These are phyloP conservation scores for Barnettozyma wickerhamii DNA, from an alignment of 805 yeast species.

Conservation along the genomic window DNA sequence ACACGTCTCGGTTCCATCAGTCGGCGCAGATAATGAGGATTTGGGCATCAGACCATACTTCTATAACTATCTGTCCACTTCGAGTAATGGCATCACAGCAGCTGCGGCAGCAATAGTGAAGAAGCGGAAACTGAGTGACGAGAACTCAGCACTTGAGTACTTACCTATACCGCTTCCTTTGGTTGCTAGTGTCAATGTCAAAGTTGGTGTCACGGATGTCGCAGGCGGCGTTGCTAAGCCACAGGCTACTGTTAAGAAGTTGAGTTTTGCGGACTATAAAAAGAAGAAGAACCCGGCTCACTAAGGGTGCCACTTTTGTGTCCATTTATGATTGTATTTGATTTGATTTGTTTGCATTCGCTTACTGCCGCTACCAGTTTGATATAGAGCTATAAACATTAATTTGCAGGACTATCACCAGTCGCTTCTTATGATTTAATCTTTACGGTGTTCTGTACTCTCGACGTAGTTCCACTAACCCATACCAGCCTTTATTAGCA, in stretches of 20 bases:
- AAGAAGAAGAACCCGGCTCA: conserved; percentile 38
- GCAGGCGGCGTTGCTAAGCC: conserved; percentile 3
- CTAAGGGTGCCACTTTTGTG: neutral
- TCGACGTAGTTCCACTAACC: too few relatives aligned
- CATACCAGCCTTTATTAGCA: too few relatives aligned
- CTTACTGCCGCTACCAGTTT: too few relatives aligned
- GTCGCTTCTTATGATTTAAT: too few relatives aligned
- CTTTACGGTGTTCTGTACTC: too few relatives aligned
- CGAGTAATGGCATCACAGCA: neutral
- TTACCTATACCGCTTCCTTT: conserved; percentile 27
- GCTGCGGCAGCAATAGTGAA: conserved; percentile 5
- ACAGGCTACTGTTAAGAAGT: conserved; percentile 43
- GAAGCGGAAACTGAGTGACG: conserved; percentile 11
- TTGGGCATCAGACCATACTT: conserved; percentile 20
- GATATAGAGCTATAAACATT: too few relatives aligned
- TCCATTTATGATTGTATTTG: neutral
- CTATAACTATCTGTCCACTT: conserved; percentile 15
- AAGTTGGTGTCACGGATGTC: conserved; percentile 50
- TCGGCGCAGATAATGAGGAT: conserved; percentile 10
- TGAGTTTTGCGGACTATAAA: conserved; percentile 73
- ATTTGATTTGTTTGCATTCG: neutral
- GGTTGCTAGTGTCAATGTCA: conserved; percentile 48
- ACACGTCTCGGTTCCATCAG: conserved; percentile 8
- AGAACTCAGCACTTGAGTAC: conserved; percentile 17
- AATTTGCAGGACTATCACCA: too few relatives aligned